These are phyloP conservation scores for Cyclotella cryptica DNA, from an alignment of 108 stramenopile genomes.

Conservation along the genomic window DNA sequence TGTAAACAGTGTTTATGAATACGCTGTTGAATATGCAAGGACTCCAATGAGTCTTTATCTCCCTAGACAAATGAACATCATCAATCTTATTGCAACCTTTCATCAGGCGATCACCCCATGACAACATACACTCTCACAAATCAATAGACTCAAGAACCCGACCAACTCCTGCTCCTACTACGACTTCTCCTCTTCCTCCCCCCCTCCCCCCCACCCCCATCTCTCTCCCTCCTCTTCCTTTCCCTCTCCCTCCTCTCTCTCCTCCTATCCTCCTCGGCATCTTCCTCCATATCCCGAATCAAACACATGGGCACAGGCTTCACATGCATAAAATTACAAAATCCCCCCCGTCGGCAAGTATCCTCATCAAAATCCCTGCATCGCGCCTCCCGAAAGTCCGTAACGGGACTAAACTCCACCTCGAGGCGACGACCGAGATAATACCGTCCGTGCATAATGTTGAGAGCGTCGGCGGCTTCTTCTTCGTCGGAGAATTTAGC, in stretches of 20 bases:
- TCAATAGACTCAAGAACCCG: constrained; percentile 10
- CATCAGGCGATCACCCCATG: too few species aligned
- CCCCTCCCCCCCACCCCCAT: constrained; percentile 2
- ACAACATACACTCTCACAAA: neutral
- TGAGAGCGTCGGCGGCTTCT: constrained; percentile 91
- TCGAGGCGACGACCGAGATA: constrained; percentile 92
- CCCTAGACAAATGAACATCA: too few species aligned
- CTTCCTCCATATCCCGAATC: constrained; percentile 79
- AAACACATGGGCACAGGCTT: constrained; percentile 82
- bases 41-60: too few species aligned
- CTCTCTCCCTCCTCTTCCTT: constrained; percentile 26
- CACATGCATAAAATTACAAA: constrained; percentile 99
- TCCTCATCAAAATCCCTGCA: constrained; percentile 95
- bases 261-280: constrained; percentile 67
- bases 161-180: constrained; percentile 24
- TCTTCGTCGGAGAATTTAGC: constrained; percentile 96
- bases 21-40: too few species aligned
- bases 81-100: too few species aligned
- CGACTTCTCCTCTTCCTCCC: constrained; percentile 15
- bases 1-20: too few species aligned
- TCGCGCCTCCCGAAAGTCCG: constrained; percentile 95
- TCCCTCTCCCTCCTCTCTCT: constrained; percentile 45
- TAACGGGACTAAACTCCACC: constrained; percentile 95
- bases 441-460: constrained; percentile 90
- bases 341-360: constrained; percentile 87